A percentile compares a stretch with the other conserved stretches of the same genome.
Evolutionary conservation across 1,284 basidiomycete genomes (phyloP).

Genomic region (Phlebopus sp.): DNA sequence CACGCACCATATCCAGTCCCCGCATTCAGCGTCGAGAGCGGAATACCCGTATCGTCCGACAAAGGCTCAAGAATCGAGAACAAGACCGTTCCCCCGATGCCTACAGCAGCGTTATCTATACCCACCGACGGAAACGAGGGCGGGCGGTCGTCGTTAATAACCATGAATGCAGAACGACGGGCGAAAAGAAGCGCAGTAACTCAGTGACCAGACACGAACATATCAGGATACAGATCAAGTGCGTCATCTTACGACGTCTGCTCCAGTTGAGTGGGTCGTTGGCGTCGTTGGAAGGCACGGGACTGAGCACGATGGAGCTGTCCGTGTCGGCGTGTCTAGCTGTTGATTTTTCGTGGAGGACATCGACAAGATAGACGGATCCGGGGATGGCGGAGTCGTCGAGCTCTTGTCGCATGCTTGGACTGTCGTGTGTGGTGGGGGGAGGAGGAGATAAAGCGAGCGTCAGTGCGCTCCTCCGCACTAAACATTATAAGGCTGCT

Average conservation of each 20-base stretch:
- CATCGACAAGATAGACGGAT: slow-evolving; percentile 17
- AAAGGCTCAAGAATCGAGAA: slow-evolving; percentile 17
- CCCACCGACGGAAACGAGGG: too few relatives aligned
- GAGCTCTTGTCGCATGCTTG: slow-evolving; percentile 2
- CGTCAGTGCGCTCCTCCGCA: too few relatives aligned
- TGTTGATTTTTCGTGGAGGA: slow-evolving; percentile 9
- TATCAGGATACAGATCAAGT: slow-evolving; percentile 15
- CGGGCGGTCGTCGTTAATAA: too few relatives aligned
- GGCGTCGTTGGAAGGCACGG: slow-evolving; percentile 14
- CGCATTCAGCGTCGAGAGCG: slow-evolving; percentile 15
- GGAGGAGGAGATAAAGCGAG: too few relatives aligned
- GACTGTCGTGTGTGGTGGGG: too few relatives aligned
- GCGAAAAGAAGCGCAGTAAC: too few relatives aligned
- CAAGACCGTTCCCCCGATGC: slow-evolving; percentile 16
- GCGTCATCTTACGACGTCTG: slow-evolving; percentile 10
- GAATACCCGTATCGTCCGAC: slow-evolving; percentile 13
- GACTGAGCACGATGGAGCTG: slow-evolving; percentile 16
- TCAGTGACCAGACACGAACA: slow-evolving; percentile 12
- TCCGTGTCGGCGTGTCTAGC: slow-evolving; percentile 8
- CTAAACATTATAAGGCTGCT: neutral
- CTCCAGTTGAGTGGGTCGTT: slow-evolving; percentile 18
- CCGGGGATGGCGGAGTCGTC: slow-evolving; percentile 13
- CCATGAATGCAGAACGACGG: too few relatives aligned
- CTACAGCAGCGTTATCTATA: slow-evolving; percentile 14
- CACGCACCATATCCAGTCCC: slow-evolving; percentile 17